Evolutionary conservation across 345 rosid genomes (phyloP), one percentile per base, ranked within the genome.

Genomic region (Gossypium longicalyx): DNA sequence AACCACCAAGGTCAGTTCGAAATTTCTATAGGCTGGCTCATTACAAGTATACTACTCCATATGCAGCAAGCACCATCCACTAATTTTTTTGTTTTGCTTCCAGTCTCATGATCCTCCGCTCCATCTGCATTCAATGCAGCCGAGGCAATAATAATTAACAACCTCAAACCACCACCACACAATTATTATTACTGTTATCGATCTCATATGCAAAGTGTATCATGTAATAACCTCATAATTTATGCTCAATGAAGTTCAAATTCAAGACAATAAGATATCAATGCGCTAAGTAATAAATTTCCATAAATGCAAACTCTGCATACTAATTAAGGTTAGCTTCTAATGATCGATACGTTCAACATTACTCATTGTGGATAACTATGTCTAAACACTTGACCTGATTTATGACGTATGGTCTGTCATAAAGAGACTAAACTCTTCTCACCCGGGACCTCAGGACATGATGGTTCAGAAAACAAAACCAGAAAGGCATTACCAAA

Each of bases 51-150:
- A 71, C 45, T 6, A 71, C 34, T 16, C 62, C 22, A 13, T 41
- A 45, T 20, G 25, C 41, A 61, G 27, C 41, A 58, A 11, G 64
- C 70, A n/a, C 16, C 58, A 62, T 71, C 45, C 74, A 65, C 20
- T 58, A 71, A 8, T 62, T 29, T 13, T 75, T 71, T 41, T 47
- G 72, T 72, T 83, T 83, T 57, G 59, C 77, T 76, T 68, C 67
- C 11, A 83, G 85, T 49, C 86, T 79, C 75, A 76, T 58, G 41
- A 87, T 80, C 82, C 72, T 83, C 23, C 76, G 71, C 74, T 83
- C 82, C 84, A 83, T 87, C 88, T 87, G 78, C 76, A 74, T 47
- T 38, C 54, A 49, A 29, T 17, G 49, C 69, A 43, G 48, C 69
- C 49, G 13, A 69, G 47, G 25, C 15, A 27, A 7, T 59, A 69